These are phyloP conservation scores for Boletus barrowsii DNA, from an alignment of 768 basidiomycete species.

Conservation along the genomic window DNA sequence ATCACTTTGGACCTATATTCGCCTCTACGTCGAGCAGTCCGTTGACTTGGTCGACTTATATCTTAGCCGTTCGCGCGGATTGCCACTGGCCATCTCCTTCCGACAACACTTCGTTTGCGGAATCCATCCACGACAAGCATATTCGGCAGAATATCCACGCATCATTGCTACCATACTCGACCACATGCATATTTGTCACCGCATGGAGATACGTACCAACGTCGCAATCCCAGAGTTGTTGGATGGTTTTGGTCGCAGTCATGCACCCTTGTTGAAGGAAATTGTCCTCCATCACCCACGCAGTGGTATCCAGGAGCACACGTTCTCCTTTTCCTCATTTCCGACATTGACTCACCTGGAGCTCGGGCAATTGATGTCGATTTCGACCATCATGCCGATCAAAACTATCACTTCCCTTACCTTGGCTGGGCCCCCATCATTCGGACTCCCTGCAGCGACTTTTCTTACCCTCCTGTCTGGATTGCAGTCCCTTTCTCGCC, in stretches of 20 bases:
- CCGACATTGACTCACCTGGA: conserved; percentile 22
- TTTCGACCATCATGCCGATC: conserved; percentile 17
- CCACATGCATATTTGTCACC: conserved; percentile 26
- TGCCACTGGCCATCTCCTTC: conserved; percentile 23
- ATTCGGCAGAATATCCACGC: conserved; percentile 21
- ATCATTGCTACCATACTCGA: conserved; percentile 24
- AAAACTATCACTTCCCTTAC: conserved; percentile 23
- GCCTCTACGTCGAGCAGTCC: conserved; percentile 26
- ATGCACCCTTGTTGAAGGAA: conserved; percentile 27
- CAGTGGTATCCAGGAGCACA: conserved; percentile 3
- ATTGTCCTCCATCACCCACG: conserved; percentile 24
- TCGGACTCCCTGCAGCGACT: conserved; percentile 18
- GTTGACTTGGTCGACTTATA: conserved; percentile 26
- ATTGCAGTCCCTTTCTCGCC: conserved; percentile 21
- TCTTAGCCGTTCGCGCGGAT: conserved; percentile 24
- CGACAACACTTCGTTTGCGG: conserved; percentile 21
- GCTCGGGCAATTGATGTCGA: conserved; percentile 17
- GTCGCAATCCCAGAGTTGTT: conserved; percentile 24
- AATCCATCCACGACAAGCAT: conserved; percentile 17
- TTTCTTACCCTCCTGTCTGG: conserved; percentile 25
- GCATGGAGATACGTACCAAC: conserved; percentile 26
- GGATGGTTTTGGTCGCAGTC: conserved; percentile 18
- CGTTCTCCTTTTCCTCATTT: conserved; percentile 19
- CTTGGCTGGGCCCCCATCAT: conserved; percentile 21
- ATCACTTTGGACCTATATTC: conserved; percentile 38